Percentiles rank a stretch among this genome's conserved stretches.
These are phyloP conservation scores for Comarum palustre DNA, from an alignment of 306 rosid species.

Conservation along the genomic window DNA sequence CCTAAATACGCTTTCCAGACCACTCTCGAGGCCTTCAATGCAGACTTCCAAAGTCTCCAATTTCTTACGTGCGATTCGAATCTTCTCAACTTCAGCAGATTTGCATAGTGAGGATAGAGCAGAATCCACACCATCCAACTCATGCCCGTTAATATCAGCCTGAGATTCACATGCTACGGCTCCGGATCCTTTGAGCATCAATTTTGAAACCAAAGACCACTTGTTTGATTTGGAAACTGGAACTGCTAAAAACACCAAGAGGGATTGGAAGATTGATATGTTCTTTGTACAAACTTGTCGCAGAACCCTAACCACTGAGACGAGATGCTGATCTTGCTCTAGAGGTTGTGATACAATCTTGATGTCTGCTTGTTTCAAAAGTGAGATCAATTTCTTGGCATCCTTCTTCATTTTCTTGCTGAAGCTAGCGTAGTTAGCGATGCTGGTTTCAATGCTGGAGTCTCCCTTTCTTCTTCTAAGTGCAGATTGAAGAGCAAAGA, in stretches of 20 bases:
- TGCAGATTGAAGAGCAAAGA: slow-evolving; percentile 51
- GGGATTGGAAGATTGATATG: slow-evolving; percentile 29
- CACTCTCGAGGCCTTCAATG: slow-evolving; percentile 50
- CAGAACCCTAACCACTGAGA: slow-evolving; percentile 27
- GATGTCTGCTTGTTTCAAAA: slow-evolving; percentile 22
- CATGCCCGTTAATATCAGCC: slow-evolving; percentile 29
- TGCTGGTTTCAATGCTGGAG: slow-evolving; percentile 35
- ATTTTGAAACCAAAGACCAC: slow-evolving; percentile 48
- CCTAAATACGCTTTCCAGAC: slow-evolving; percentile 52
- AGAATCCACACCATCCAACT: slow-evolving; percentile 42
- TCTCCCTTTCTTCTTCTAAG: slow-evolving; percentile 64
- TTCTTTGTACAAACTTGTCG: slow-evolving; percentile 27
- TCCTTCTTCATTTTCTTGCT: slow-evolving; percentile 56
- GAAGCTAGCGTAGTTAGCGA: slow-evolving; percentile 38
- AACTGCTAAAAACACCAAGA: slow-evolving; percentile 28
- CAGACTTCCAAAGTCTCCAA: slow-evolving; percentile 50
- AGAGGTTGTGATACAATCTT: neutral
- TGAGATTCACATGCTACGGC: slow-evolving; percentile 32
- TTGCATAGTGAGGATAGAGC: slow-evolving; percentile 28
- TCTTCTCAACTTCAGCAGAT: slow-evolving; percentile 30
- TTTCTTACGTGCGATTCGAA: slow-evolving; percentile 24
- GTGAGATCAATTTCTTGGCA: slow-evolving; percentile 35
- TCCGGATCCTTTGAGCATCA: slow-evolving; percentile 40
- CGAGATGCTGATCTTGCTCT: slow-evolving; percentile 22
- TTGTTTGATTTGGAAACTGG: slow-evolving; percentile 27